phyloP scores from a whole-genome alignment of 805 yeast species.

The Groenewaldozyma salmanticensis region DNA sequence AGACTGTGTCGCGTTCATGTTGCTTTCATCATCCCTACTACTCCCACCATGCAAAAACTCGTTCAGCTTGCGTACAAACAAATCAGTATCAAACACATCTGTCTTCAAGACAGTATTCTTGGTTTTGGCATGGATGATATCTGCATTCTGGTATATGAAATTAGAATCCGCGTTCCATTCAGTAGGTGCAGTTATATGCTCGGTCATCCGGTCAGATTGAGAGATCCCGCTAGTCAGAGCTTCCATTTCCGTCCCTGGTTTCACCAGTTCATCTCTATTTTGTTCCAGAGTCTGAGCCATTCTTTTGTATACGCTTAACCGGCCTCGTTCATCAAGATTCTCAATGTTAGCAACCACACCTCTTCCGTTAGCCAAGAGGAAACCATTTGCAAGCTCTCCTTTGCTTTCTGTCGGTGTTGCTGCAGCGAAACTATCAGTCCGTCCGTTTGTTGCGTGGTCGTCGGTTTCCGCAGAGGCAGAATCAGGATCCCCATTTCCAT shows the following conservation, averaged over 20 bases:
- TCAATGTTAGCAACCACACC: too few species aligned
- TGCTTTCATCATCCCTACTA: too few species aligned
- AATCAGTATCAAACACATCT: background rate
- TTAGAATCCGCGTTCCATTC: conserved; percentile 3
- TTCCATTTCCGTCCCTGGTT: conserved; percentile 1
- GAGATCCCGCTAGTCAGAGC: background rate
- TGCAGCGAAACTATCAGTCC: too few species aligned
- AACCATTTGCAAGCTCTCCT: too few species aligned
- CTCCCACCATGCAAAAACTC: background rate
- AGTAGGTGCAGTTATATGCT: background rate
- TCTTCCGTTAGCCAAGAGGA: too few species aligned
- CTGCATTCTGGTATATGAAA: conserved; percentile 5
- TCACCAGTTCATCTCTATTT: conserved; percentile 4
- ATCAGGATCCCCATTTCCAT: too few species aligned
- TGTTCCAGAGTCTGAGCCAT: background rate
- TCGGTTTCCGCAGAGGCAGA: too few species aligned
- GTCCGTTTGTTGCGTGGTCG: too few species aligned
- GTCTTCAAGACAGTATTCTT: background rate
- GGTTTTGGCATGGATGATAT: conserved; percentile 1
- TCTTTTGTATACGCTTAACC: background rate
- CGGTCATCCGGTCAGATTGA: background rate
- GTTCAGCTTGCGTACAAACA: background rate
- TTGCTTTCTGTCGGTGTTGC: too few species aligned
- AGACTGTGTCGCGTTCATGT: too few species aligned
- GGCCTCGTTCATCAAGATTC: background rate